phyloP scores from a whole-genome alignment of 495 filamentous ascomycete species.

The Apiosordaria backusii region DNA sequence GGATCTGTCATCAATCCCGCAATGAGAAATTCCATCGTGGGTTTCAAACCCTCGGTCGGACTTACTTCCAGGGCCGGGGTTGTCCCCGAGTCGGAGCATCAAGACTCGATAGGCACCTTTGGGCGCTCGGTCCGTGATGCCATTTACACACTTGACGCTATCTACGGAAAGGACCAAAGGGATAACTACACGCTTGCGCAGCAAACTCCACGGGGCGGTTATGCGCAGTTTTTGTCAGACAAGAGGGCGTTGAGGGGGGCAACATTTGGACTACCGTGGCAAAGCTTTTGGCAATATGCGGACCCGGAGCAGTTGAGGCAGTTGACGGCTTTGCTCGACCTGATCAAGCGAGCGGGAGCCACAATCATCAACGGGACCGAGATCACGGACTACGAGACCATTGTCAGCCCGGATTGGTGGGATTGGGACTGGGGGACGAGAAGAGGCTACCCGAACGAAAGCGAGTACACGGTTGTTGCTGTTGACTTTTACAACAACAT shows the following conservation, averaged over 20 bases:
- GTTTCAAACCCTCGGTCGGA: slow-evolving; percentile 67
- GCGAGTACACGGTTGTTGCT: slow-evolving; percentile 68
- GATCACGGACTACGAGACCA: slow-evolving; percentile 56
- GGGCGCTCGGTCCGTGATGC: slow-evolving; percentile 65
- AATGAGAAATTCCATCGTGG: slow-evolving; percentile 57
- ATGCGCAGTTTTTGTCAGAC: slow-evolving; percentile 51
- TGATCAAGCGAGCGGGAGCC: slow-evolving; percentile 60
- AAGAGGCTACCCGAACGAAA: slow-evolving; percentile 63
- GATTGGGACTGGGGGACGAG: slow-evolving; percentile 69
- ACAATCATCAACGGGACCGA: slow-evolving; percentile 69
- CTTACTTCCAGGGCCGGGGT: slow-evolving; percentile 62
- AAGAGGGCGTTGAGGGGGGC: slow-evolving; percentile 56
- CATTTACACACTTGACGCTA: slow-evolving; percentile 61
- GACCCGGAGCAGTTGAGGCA: slow-evolving; percentile 49
- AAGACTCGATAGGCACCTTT: slow-evolving; percentile 66
- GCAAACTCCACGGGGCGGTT: slow-evolving; percentile 52
- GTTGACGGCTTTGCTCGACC: slow-evolving; percentile 50
- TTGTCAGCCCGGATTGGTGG: slow-evolving; percentile 65
- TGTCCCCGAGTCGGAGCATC: slow-evolving; percentile 61
- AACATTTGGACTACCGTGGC: slow-evolving; percentile 67
- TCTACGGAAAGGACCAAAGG: slow-evolving; percentile 45
- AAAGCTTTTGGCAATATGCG: slow-evolving; percentile 61
- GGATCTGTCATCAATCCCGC: slow-evolving; percentile 67
- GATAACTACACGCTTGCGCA: slow-evolving; percentile 54
- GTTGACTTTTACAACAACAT: slow-evolving; percentile 78